Base-by-base conservation (phyloP, 2,329 filamentous ascomycete species). In the Alternaria triticimaculans region DNA sequence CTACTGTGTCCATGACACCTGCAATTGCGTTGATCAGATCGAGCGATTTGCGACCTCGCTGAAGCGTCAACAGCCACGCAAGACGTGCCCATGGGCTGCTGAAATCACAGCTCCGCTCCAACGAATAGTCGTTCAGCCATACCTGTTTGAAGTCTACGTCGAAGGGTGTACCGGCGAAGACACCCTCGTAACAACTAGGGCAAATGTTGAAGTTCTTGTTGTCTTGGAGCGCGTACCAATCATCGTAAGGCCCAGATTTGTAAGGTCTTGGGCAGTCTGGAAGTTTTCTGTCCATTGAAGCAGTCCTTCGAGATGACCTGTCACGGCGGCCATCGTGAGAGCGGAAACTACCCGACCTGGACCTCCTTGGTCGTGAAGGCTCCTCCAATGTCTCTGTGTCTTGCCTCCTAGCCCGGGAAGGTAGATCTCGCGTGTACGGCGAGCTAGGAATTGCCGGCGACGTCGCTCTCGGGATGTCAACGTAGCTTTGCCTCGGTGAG, bases 61-160 rank as follows among this genome's bases (percentile, higher is more conserved):
- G 93, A 56, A 92, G 82, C 3, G 90, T 94, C 66, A 97, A 85
- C 4, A 94, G 85, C 88, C 92, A 97, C 1, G 94, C 94, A 43
- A 97, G 88, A 26, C 92, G 89, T 72, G 93, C 90, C 93, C 94
- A 97, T 1, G 90, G 88, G 12, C 88, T 86, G 28, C 92, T 92
- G 79, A 97, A 93, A 67, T 94, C 90, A 80, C 95, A 98, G 49
- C 86, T 84, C 8, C 92, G 85, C 49, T 87, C 84, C 44, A 85
- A 83, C 14, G 87, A 85, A 3, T 85, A 82, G 5, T 87, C 83
- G 15, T 89, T 87, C 26, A 84, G 82, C 28, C 88, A 84, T 37
- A 88, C 87, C 4, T 86, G 85, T 11, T 89, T 82, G 72, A 97
- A 93, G 33, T 88, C 84, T 15, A 87, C 84, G 3, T 88, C 85